phyloP scores from a whole-genome alignment of 169 alveolate species.

The Eimeria tenella region DNA sequence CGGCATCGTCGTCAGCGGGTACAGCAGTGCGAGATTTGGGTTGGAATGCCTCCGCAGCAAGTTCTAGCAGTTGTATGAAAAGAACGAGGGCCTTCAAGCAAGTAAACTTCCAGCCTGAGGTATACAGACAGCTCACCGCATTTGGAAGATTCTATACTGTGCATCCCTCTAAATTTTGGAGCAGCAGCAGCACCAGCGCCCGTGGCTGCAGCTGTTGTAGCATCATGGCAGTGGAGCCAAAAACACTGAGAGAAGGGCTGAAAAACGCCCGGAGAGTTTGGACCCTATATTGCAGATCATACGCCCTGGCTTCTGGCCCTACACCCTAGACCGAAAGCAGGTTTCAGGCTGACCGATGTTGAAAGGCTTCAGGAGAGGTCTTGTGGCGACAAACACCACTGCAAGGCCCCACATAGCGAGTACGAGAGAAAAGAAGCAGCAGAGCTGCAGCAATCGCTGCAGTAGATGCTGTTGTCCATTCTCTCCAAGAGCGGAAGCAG shows the following conservation, averaged over 20 bases:
- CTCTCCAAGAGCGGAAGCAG: neutral
- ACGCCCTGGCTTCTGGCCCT: neutral
- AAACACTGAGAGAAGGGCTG: too few relatives aligned
- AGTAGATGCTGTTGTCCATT: conserved; percentile 14
- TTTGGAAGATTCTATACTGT: neutral
- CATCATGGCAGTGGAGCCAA: neutral
- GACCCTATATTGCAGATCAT: neutral
- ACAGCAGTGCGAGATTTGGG: neutral
- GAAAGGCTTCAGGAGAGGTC: conserved; percentile 62
- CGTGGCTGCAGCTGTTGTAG: neutral
- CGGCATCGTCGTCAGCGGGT: neutral
- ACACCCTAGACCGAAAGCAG: neutral
- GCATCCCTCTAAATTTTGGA: neutral
- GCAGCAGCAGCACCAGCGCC: neutral
- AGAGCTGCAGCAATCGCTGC: conserved; percentile 63
- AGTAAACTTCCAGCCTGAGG: conserved; percentile 63
- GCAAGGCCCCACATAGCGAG: conserved; percentile 73
- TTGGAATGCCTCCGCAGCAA: conserved; percentile 61
- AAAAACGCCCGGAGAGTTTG: neutral
- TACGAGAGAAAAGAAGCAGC: conserved; percentile 51
- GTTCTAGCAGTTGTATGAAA: conserved; percentile 57
- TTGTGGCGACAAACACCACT: conserved; percentile 59
- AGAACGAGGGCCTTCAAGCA: conserved; percentile 66
- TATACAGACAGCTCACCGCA: conserved; percentile 30
- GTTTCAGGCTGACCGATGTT: conserved; percentile 31